These are phyloP conservation scores for Coniochaeta sp. DNA, from an alignment of 2,329 filamentous ascomycete species.

Conservation along the genomic window DNA sequence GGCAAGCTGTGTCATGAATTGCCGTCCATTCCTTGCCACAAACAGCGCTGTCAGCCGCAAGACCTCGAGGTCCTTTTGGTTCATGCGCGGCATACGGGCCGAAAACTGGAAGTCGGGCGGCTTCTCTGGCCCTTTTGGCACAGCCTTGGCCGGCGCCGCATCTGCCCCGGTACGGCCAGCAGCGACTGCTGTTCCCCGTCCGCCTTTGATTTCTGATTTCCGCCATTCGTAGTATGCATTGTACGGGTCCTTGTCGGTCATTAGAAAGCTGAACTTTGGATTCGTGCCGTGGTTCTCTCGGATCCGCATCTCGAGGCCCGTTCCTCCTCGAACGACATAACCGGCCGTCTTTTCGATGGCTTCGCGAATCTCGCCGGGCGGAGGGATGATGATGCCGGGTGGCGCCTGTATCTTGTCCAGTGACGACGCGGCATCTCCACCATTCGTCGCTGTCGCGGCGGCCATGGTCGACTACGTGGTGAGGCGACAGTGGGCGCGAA, in stretches of 20 bases:
- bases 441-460: constrained; percentile 37
- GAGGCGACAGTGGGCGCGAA: background rate
- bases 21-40: constrained; percentile 84
- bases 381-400: constrained; percentile 77
- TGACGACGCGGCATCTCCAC: constrained; percentile 36
- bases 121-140: constrained; percentile 74
- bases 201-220: constrained; percentile 74
- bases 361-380: constrained; percentile 72
- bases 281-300: constrained; percentile 77
- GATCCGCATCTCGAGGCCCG: constrained; percentile 73
- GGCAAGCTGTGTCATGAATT: constrained; percentile 83
- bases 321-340: constrained; percentile 67
- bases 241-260: constrained; percentile 74
- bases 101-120: constrained; percentile 89
- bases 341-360: constrained; percentile 91
- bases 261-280: constrained; percentile 87
- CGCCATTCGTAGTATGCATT: constrained; percentile 87
- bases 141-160: constrained; percentile 45
- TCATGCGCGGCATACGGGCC: constrained; percentile 95
- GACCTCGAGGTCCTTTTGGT: constrained; percentile 78
- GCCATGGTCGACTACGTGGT: constrained; percentile 14
- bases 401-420: constrained; percentile 71
- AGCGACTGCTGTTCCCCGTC: constrained; percentile 70
- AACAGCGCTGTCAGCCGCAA: constrained; percentile 77
- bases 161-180: constrained; percentile 66